phyloP scores from a whole-genome alignment of 768 basidiomycete species.

The Mycena sanguinolenta region DNA sequence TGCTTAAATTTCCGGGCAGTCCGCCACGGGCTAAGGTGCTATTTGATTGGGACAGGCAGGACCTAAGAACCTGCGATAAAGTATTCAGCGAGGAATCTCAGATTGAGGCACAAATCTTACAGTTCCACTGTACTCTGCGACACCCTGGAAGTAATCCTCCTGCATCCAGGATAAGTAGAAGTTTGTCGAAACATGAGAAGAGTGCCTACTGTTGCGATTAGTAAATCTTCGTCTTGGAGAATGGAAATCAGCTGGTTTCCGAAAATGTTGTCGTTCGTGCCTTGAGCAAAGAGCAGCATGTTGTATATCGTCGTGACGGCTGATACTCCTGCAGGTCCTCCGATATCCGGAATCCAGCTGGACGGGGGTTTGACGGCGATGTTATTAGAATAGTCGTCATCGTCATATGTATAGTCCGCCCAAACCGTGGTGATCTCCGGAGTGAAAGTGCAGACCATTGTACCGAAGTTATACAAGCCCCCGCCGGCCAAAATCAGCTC shows the following conservation, averaged over 20 bases:
- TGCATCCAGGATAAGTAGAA: background rate
- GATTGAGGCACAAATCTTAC: background rate
- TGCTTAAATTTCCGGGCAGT: background rate
- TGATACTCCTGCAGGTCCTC: background rate
- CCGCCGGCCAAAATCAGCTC: background rate
- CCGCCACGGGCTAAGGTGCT: background rate
- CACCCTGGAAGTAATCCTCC: background rate
- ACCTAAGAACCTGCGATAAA: background rate
- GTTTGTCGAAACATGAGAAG: background rate
- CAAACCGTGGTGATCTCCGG: background rate
- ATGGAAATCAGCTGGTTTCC: background rate
- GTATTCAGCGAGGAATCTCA: background rate
- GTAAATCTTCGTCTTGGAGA: background rate
- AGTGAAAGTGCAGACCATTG: background rate
- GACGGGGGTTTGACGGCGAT: background rate
- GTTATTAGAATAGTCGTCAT: background rate
- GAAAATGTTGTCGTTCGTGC: background rate
- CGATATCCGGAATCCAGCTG: background rate
- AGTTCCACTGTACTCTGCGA: background rate
- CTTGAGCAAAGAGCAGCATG: background rate
- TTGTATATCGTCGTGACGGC: slow-evolving; percentile 1
- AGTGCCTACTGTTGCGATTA: background rate
- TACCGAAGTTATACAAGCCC: background rate
- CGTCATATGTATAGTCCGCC: background rate
- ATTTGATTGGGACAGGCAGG: background rate